phyloP scores from a whole-genome alignment of 768 basidiomycete species.

The Thelephora ganbajun region DNA sequence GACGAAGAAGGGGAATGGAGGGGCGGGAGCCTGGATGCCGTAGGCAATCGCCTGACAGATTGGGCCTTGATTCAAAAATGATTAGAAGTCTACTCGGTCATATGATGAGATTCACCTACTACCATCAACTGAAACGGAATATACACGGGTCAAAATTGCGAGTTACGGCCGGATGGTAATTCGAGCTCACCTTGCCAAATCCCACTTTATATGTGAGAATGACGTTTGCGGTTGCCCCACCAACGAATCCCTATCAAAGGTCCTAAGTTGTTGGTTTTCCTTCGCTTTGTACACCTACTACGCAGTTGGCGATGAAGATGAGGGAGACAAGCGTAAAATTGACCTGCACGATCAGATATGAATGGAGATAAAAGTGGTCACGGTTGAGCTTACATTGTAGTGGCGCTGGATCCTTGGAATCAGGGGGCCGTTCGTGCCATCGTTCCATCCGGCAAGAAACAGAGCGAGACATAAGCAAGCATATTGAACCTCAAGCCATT shows the following conservation, averaged over 20 bases:
- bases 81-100: neutral
- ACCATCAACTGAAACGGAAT: slow-evolving; percentile 21
- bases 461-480: slow-evolving; percentile 38
- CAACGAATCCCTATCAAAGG: slow-evolving; percentile 28
- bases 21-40: slow-evolving; percentile 35
- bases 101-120: slow-evolving; percentile 15
- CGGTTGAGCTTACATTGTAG: slow-evolving; percentile 24
- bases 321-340: slow-evolving; percentile 42
- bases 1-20: slow-evolving; percentile 52
- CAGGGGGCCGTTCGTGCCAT: slow-evolving; percentile 60
- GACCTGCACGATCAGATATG: slow-evolving; percentile 18
- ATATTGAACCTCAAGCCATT: slow-evolving; percentile 28
- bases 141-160: neutral
- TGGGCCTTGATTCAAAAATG: slow-evolving; percentile 24
- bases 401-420: slow-evolving; percentile 55
- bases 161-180: neutral
- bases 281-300: slow-evolving; percentile 17
- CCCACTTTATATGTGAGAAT: slow-evolving; percentile 29
- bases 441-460: slow-evolving; percentile 67
- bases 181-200: slow-evolving; percentile 28
- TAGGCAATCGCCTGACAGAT: slow-evolving; percentile 39
- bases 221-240: slow-evolving; percentile 33
- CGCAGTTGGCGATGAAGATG: slow-evolving; percentile 39
- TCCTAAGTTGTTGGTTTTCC: neutral
- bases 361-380: neutral